These are phyloP conservation scores for Exserohilum turcica DNA, from an alignment of 2,329 filamentous ascomycete species.

Conservation along the genomic window DNA sequence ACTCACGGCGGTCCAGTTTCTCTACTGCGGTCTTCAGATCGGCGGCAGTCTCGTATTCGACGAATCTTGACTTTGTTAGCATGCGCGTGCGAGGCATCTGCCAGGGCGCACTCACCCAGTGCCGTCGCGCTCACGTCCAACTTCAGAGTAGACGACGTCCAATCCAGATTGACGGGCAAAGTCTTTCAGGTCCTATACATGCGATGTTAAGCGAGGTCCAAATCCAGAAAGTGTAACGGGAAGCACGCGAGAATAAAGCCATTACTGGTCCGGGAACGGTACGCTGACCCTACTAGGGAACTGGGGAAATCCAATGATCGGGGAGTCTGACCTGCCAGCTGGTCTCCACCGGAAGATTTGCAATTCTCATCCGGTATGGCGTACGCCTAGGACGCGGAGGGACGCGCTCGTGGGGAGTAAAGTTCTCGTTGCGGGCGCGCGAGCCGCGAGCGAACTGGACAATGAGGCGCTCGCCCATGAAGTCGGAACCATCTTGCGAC, in stretches of 20 bases:
- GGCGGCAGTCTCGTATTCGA: slow-evolving; percentile 92
- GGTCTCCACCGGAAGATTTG: slow-evolving; percentile 95
- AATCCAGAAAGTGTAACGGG: slow-evolving; percentile 42
- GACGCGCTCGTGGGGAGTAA: slow-evolving; percentile 66
- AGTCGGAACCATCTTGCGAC: slow-evolving; percentile 84
- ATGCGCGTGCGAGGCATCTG: not conserved
- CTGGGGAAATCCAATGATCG: slow-evolving; percentile 50
- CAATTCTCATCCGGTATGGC: slow-evolving; percentile 94
- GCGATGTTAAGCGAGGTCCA: slow-evolving; percentile 75
- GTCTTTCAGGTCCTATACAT: slow-evolving; percentile 97
- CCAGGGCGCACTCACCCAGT: slow-evolving; percentile 72
- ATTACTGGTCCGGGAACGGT: slow-evolving; percentile 47
- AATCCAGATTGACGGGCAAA: slow-evolving; percentile 96
- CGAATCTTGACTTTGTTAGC: slow-evolving; percentile 67
- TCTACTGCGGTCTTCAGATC: slow-evolving; percentile 91
- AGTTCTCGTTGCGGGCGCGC: slow-evolving; percentile 67
- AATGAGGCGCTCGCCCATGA: slow-evolving; percentile 96
- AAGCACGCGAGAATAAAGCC: slow-evolving; percentile 45
- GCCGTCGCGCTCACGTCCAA: slow-evolving; percentile 86
- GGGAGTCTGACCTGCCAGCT: slow-evolving; percentile 99
- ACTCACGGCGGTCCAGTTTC: slow-evolving; percentile 90
- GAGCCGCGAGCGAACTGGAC: slow-evolving; percentile 97
- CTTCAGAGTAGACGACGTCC: slow-evolving; percentile 98
- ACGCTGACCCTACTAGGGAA: slow-evolving; percentile 45
- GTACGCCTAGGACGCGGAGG: slow-evolving; percentile 88